Evolutionary conservation across 169 alveolate species (phyloP), one percentile per base, ranked within the genome.

Genomic region (Plasmodium yoelii): DNA sequence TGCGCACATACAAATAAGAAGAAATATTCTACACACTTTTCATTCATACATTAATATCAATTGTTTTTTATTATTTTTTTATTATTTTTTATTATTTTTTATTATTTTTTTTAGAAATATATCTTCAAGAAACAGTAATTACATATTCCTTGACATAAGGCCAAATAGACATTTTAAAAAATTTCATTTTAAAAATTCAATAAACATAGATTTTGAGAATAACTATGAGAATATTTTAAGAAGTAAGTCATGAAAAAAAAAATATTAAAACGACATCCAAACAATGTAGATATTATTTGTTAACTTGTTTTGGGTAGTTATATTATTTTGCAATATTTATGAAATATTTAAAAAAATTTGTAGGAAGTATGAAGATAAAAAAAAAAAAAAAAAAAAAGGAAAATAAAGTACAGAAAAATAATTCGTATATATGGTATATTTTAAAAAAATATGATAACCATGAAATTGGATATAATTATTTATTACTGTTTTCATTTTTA

Each of bases 111-210:
- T 67, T 34, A 82, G 90, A 39, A 51, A 82, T 26, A 22, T 82
- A 28, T 67, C 84, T 15, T 46, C 26, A 82, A 84, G 90, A 18
- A 64, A 19, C n/a, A 0, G 56, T 28, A 53, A 82, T 1, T 82
- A 67, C 24, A 39, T 82, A 42, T 82, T 82, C 24, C 15, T 82
- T 44, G 90, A 82, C n/a, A 82, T 82, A 15, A 69, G 90, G 47
- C 24, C 82, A 22, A 56, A 26, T 26, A 39, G 22, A 13, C 82
- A 82, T 24, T 82, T 67, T 49, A 56, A 63, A 24, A 22, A 44
- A 3, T 82, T 82, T 67, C 90, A 68, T 19, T 18, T 82, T 24
- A 46, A 67, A 10, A 68, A 67, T 24, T 82, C 90, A n/a, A 51
- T 82, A 19, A 82, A 51, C 82, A 46, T 82, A 28, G 90, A 82